phyloP scores from a whole-genome alignment of 768 basidiomycete genomes.

The Suillus cothurnatus region DNA sequence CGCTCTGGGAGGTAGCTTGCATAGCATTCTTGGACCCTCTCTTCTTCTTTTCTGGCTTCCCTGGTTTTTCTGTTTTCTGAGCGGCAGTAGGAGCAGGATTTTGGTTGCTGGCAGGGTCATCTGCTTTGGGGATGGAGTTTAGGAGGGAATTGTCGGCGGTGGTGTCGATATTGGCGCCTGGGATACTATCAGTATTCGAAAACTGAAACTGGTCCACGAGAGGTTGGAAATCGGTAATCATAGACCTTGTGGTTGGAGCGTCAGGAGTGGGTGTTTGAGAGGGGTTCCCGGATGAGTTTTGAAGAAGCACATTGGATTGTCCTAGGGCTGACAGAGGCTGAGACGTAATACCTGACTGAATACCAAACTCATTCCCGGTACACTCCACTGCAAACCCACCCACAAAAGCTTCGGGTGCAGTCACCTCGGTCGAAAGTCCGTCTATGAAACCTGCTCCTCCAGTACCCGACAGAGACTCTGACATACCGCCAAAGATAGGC shows the following conservation, averaged over 20 bases:
- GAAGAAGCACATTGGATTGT: neutral
- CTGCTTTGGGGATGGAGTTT: neutral
- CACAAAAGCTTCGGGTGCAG: neutral
- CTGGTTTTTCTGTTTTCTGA: neutral
- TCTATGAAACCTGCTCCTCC: neutral
- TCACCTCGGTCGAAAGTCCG: neutral
- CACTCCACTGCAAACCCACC: constrained; percentile 9
- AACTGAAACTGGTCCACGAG: neutral
- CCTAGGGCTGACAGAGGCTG: neutral
- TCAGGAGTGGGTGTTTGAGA: constrained; percentile 16
- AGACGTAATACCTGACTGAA: constrained; percentile 8
- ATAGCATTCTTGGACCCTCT: neutral
- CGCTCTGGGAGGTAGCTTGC: neutral
- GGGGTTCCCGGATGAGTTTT: constrained; percentile 13
- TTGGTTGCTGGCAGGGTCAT: neutral
- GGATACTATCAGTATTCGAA: neutral
- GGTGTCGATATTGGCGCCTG: constrained; percentile 17
- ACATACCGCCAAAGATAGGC: neutral
- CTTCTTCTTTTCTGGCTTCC: neutral
- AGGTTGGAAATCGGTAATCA: neutral
- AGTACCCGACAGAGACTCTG: neutral
- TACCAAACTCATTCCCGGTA: neutral
- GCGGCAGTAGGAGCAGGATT: neutral
- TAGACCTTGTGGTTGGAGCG: neutral
- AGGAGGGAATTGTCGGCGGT: constrained; percentile 10